Base-by-base conservation (phyloP, 2,329 filamentous ascomycete species). In the Scedosporium dehoogii region DNA sequence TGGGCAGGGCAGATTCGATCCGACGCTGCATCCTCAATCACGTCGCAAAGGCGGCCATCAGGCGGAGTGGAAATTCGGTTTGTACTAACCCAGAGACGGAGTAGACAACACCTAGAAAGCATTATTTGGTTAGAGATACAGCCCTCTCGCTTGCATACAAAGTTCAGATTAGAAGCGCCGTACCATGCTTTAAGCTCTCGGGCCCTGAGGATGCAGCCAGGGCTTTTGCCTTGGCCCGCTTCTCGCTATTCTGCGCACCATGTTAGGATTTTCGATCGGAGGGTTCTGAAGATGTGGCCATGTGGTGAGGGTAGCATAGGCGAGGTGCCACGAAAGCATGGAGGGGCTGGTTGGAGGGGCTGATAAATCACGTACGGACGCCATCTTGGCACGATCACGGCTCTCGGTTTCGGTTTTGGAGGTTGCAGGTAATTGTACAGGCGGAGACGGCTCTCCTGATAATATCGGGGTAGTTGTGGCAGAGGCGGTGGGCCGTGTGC, bases 1-100 rank as follows among this genome's bases (percentile, higher is more conserved):
- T 21, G 55, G 38, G 58, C 59, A 53, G n/a, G 60, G 59, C 29
- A 63, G 66, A 64, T 70, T 66, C 68, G 68, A 61, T 62, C 63
- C 33, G 60, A 29, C 51, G 38, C 10, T 23, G 38, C 33, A 48
- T 48, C 44, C 14, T 6, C n/a, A 21, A 21, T 21, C 44, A 48
- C 14, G n/a, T 21, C n/a, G 44, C n/a, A 21, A 48, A 48, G 18
- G n/a, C 7, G 3, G 29, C 33, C 53, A 63, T 63, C 51, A 55
- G 55, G 58, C 53, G 58, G 58, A 18, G 60, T 60, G 58, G 53
- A 27, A 42, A 41, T 41, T 46, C 56, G 53, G 33, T 51, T 44
- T 64, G 65, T 66, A 81, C 81, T 74, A 69, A 85, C 82, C 86
- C 87, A 67, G 82, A 84, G 68, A 85, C 76, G 72, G 82, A 85